Evolutionary conservation across 176 grass and related monocot genomes (phyloP).

Genomic region (Luzula sylvatica): DNA sequence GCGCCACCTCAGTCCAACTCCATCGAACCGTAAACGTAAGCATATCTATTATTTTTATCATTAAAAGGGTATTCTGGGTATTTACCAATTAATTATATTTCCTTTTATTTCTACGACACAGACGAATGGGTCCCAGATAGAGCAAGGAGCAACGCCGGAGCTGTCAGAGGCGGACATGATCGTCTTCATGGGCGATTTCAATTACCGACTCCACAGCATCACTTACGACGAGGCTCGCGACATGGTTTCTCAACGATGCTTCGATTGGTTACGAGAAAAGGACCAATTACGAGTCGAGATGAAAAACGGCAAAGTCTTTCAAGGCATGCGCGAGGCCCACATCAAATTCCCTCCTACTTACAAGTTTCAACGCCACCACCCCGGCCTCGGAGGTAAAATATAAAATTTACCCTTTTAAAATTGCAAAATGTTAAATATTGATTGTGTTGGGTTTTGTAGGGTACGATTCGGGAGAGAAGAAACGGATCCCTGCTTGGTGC

Average conservation of each 20-base stretch:
- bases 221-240: constrained; percentile 94
- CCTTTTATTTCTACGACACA: constrained; percentile 31
- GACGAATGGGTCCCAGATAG: constrained; percentile 70
- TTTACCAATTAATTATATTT: constrained; percentile 3
- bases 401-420: background rate
- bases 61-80: constrained; percentile 9
- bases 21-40: constrained; percentile 84
- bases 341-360: constrained; percentile 98
- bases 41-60: constrained; percentile 16
- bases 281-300: constrained; percentile 88
- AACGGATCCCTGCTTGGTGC: constrained; percentile 94
- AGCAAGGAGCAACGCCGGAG: constrained; percentile 60
- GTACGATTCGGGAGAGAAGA: constrained; percentile 96
- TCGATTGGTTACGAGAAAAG: constrained; percentile 98
- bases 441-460: constrained; percentile 30
- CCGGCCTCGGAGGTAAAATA: constrained; percentile 71
- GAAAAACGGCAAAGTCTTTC: constrained; percentile 90
- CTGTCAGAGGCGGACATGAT: constrained; percentile 87
- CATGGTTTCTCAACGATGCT: constrained; percentile 98
- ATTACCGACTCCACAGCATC: constrained; percentile 85
- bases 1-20: constrained; percentile 94
- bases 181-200: constrained; percentile 96
- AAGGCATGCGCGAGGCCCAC: constrained; percentile 96
- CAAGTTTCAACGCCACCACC: constrained; percentile 80
- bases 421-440: background rate